Conservation (phyloP, 345 rosid species). For the Camelina sativa region DNA sequence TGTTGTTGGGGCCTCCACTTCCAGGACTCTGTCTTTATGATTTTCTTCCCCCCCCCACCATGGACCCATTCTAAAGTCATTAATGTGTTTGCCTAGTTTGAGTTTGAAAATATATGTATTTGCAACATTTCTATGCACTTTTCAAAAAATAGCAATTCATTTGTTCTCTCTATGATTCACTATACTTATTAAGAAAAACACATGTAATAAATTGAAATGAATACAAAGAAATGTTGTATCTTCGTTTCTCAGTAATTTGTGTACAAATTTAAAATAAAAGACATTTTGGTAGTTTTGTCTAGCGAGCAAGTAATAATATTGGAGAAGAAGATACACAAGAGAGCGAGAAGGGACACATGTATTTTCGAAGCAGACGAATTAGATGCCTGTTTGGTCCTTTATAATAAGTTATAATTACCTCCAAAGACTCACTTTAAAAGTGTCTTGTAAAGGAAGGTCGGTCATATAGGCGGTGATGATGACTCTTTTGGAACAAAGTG, state of each 20-base stretch:
- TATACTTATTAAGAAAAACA: not conserved
- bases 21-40: not conserved
- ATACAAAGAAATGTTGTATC: not conserved
- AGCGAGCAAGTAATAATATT: not conserved
- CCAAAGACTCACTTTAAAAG: not conserved
- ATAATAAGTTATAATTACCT: not conserved
- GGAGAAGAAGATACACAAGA: too few relatives aligned
- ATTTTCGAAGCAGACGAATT: not conserved
- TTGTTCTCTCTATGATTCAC: not conserved
- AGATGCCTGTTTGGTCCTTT: not conserved
- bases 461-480: conserved; percentile 10
- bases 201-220: not conserved
- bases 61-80: not conserved
- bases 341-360: not conserved
- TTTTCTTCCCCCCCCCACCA: not conserved
- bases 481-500: conserved; percentile 22
- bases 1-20: not conserved
- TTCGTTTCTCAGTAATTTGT: not conserved
- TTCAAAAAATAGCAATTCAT: not conserved
- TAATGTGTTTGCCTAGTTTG: not conserved
- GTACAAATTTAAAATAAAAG: not conserved
- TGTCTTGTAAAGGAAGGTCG: not conserved
- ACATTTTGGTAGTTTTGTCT: not conserved
- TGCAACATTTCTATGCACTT: not conserved
- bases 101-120: not conserved